A percentile compares a stretch with the other conserved stretches of the same genome.
These are phyloP conservation scores for Lactarius evosmus DNA, from an alignment of 768 basidiomycete species.

Conservation along the genomic window DNA sequence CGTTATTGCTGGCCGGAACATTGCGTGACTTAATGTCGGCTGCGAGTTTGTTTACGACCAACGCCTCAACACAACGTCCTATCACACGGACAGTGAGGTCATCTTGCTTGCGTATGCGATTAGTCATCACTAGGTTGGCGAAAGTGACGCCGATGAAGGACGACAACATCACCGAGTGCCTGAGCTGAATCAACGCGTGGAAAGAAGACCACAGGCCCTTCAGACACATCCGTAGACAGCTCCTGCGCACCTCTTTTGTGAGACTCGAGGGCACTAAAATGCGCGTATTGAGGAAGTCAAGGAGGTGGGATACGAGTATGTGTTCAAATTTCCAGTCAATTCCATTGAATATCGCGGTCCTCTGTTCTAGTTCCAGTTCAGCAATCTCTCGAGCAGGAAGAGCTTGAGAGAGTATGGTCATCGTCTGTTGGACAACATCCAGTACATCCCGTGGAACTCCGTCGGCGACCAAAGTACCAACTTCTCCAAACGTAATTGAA, in stretches of 20 bases:
- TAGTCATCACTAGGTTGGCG: background rate
- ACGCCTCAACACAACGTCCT: background rate
- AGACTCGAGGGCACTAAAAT: no score
- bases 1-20: background rate
- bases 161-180: background rate
- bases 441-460: background rate
- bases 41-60: background rate
- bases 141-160: background rate
- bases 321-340: no score
- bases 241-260: no score
- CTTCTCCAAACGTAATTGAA: background rate
- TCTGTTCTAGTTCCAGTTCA: no score
- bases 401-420: background rate
- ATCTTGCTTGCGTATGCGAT: background rate
- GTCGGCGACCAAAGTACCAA: background rate
- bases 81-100: background rate
- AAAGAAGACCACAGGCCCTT: no score
- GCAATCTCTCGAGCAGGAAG: background rate
- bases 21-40: background rate
- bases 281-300: no score
- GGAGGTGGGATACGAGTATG: no score
- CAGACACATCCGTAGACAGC: no score
- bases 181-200: no score
- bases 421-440: slow-evolving; percentile 3
- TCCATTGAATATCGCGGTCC: no score